These are phyloP conservation scores for Vicia villosa DNA, from an alignment of 306 rosid genomes.

Conservation along the genomic window DNA sequence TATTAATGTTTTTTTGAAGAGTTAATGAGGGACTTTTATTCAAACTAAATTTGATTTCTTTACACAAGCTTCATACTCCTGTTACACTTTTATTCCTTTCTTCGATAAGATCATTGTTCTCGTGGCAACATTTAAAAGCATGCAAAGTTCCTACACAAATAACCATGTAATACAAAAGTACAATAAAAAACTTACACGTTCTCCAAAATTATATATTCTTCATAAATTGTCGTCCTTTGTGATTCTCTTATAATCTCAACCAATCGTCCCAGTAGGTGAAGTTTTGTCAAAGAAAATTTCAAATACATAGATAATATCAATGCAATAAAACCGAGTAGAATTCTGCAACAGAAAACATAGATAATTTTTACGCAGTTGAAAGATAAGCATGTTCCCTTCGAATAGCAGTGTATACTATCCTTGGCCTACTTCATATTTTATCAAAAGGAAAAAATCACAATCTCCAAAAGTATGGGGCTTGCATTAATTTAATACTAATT, in stretches of 20 bases:
- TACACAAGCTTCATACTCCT: too few relatives aligned
- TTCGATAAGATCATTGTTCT: too few relatives aligned
- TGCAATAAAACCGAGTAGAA: conserved; percentile 27
- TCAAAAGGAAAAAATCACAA: background rate
- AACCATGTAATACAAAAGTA: conserved; percentile 16
- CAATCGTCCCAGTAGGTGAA: conserved; percentile 98
- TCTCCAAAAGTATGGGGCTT: too few relatives aligned
- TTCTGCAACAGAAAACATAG: conserved; percentile 10
- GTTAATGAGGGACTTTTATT: too few relatives aligned
- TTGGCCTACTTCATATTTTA: background rate
- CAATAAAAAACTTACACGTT: conserved; percentile 65
- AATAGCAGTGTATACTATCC: background rate
- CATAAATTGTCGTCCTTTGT: conserved; percentile 88
- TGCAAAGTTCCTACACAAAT: conserved; percentile 12
- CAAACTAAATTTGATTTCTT: too few relatives aligned
- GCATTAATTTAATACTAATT: background rate
- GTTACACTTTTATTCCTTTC: too few relatives aligned
- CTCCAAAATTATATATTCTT: conserved; percentile 95
- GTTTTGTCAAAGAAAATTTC: conserved; percentile 73
- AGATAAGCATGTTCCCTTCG: conserved; percentile 5
- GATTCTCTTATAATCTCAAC: conserved; percentile 87
- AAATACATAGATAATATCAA: conserved; percentile 28
- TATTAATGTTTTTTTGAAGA: too few relatives aligned
- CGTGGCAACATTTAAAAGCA: too few relatives aligned
- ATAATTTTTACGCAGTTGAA: background rate